Evolutionary conservation across 768 basidiomycete genomes (phyloP).

Genomic region (Boletellus ananas): DNA sequence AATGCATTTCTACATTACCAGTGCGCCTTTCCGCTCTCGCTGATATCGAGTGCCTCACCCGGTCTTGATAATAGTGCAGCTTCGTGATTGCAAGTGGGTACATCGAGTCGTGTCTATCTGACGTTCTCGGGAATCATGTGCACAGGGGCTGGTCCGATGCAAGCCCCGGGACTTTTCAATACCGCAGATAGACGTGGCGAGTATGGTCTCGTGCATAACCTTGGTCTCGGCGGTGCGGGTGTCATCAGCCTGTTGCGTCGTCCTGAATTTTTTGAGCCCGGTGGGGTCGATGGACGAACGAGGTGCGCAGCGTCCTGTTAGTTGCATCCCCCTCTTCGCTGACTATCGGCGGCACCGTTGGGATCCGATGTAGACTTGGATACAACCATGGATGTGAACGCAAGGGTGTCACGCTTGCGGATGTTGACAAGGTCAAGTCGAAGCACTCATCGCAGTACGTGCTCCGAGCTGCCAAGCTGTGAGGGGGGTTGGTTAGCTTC

Average conservation of each 20-base stretch:
- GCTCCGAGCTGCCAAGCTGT: slow-evolving; percentile 40
- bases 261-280: slow-evolving; percentile 69
- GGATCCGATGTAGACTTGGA: slow-evolving; percentile 50
- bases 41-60: not conserved
- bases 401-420: slow-evolving; percentile 53
- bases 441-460: slow-evolving; percentile 50
- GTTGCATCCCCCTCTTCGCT: not conserved
- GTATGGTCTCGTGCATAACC: slow-evolving; percentile 78
- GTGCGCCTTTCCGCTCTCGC: slow-evolving; percentile 36
- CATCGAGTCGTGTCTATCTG: not conserved
- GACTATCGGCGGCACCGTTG: not conserved
- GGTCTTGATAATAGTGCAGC: slow-evolving; percentile 52
- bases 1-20: slow-evolving; percentile 85
- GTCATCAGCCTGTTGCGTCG: slow-evolving; percentile 73
- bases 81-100: slow-evolving; percentile 55
- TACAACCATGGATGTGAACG: slow-evolving; percentile 78
- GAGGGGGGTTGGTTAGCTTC: slow-evolving; percentile 1
- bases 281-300: slow-evolving; percentile 62
- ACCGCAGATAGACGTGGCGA: slow-evolving; percentile 63
- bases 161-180: slow-evolving; percentile 67
- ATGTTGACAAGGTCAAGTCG: slow-evolving; percentile 76
- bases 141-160: slow-evolving; percentile 81
- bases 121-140: not conserved
- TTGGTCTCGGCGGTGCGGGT: slow-evolving; percentile 78
- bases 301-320: slow-evolving; percentile 39